Evolutionary conservation across 1,284 basidiomycete genomes (phyloP).

Genomic region (Apiotrichum laibachii): DNA sequence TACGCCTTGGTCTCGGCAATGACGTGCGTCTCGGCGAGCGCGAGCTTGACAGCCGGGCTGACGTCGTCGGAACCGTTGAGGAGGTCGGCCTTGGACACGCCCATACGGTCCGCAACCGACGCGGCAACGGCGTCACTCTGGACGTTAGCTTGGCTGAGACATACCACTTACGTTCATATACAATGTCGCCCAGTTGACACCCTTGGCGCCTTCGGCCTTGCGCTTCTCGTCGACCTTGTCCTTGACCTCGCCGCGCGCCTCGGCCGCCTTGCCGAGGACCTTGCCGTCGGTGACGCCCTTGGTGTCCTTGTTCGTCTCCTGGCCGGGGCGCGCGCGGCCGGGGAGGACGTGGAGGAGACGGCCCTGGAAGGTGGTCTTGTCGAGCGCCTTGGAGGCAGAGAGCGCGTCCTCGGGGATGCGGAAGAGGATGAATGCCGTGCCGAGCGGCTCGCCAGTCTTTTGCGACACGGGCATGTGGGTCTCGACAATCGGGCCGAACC

Average conservation of each 20-base stretch:
- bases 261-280: constrained; percentile 51
- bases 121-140: constrained; percentile 85
- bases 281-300: constrained; percentile 37
- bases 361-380: constrained; percentile 87
- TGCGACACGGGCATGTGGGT: constrained; percentile 76
- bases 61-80: constrained; percentile 57
- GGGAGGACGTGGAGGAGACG: constrained; percentile 86
- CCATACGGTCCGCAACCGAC: constrained; percentile 76
- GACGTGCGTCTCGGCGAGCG: constrained; percentile 87
- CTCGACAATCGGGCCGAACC: constrained; percentile 72
- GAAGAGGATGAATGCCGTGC: constrained; percentile 76
- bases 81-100: constrained; percentile 79
- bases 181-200: constrained; percentile 93
- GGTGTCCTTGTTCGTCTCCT: constrained; percentile 59
- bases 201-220: constrained; percentile 71
- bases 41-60: constrained; percentile 76
- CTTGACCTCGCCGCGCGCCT: constrained; percentile 66
- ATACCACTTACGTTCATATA: constrained; percentile 87
- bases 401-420: constrained; percentile 65
- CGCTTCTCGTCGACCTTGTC: constrained; percentile 61
- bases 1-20: constrained; percentile 92
- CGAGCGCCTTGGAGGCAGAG: constrained; percentile 71
- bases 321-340: constrained; percentile 57
- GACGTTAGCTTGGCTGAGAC: not conserved
- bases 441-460: constrained; percentile 69